Evolutionary conservation across 2,329 filamentous ascomycete species (phyloP).

Genomic region (Ceratocystis colombiana): DNA sequence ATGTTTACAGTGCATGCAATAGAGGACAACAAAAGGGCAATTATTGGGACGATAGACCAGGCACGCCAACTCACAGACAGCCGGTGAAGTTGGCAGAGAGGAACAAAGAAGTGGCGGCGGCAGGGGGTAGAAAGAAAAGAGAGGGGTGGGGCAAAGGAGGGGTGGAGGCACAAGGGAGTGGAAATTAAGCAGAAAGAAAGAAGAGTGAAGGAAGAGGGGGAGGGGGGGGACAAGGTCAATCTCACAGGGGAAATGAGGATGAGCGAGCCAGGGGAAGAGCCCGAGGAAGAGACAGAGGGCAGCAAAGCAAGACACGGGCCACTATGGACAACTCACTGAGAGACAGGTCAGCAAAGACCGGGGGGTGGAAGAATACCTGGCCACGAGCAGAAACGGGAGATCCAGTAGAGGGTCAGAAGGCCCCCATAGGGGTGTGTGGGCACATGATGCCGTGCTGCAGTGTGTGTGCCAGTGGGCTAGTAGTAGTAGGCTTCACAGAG

Average conservation of each 20-base stretch:
- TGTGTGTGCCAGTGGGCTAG: neutral
- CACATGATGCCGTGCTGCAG: neutral
- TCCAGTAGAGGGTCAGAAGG: neutral
- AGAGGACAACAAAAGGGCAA: neutral
- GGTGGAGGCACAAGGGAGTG: neutral
- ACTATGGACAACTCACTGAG: neutral
- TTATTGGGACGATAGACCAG: neutral
- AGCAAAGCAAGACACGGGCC: neutral
- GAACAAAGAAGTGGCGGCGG: constrained; percentile 17
- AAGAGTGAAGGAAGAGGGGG: neutral
- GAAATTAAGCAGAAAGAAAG: neutral
- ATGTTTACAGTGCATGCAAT: no score
- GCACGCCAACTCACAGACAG: constrained; percentile 7
- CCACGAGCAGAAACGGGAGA: neutral
- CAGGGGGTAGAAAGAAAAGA: neutral
- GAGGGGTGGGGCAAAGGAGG: neutral
- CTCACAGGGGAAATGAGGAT: constrained; percentile 23
- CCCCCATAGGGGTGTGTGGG: neutral
- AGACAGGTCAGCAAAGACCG: constrained; percentile 1
- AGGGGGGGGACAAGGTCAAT: constrained; percentile 12
- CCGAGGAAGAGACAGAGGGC: constrained; percentile 7
- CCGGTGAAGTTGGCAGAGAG: constrained; percentile 15
- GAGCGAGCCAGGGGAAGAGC: constrained; percentile 19
- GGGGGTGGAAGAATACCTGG: constrained; percentile 3
- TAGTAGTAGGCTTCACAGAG: neutral